These are phyloP conservation scores for Mortierella polycephala DNA, from an alignment of 371 early-diverging fungal genomes.

Conservation along the genomic window DNA sequence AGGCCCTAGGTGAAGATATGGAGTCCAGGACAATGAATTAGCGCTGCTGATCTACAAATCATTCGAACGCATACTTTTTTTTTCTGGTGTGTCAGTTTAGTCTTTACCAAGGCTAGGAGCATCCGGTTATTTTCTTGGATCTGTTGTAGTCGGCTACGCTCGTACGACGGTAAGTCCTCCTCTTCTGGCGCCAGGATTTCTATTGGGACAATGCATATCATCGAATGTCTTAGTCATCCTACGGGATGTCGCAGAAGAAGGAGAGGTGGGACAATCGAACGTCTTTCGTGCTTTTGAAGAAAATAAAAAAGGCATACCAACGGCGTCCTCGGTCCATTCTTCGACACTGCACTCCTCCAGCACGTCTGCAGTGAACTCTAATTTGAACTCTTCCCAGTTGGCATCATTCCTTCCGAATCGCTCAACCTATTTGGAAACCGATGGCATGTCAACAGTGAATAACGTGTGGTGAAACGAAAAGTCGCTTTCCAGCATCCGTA, in stretches of 20 bases:
- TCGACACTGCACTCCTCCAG: slow-evolving; percentile 3
- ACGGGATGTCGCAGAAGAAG: not conserved
- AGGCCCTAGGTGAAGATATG: slow-evolving; percentile 62
- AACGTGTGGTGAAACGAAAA: not conserved
- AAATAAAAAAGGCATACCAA: slow-evolving; percentile 14
- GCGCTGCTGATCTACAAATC: not conserved
- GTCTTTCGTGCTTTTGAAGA: not conserved
- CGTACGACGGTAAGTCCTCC: slow-evolving; percentile 66
- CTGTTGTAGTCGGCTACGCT: slow-evolving; percentile 66
- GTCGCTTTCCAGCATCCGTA: too few species aligned
- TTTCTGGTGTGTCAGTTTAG: not conserved
- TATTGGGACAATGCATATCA: not conserved
- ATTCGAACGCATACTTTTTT: not conserved
- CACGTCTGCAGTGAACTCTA: slow-evolving; percentile 47
- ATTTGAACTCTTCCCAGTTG: slow-evolving; percentile 80
- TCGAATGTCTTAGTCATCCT: too few species aligned
- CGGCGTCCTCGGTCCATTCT: slow-evolving; percentile 16
- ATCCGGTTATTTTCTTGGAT: slow-evolving; percentile 77
- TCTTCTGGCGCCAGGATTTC: slow-evolving; percentile 43
- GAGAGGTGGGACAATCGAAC: too few species aligned
- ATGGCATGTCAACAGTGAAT: not conserved
- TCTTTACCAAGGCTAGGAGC: slow-evolving; percentile 67
- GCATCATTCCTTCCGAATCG: slow-evolving; percentile 84
- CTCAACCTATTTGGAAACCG: slow-evolving; percentile 59
- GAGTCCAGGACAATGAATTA: not conserved